A percentile compares a stretch with the other conserved stretches of the same genome.
phyloP scores from a whole-genome alignment of 495 filamentous ascomycete species.

The Penicillium tannophilum region DNA sequence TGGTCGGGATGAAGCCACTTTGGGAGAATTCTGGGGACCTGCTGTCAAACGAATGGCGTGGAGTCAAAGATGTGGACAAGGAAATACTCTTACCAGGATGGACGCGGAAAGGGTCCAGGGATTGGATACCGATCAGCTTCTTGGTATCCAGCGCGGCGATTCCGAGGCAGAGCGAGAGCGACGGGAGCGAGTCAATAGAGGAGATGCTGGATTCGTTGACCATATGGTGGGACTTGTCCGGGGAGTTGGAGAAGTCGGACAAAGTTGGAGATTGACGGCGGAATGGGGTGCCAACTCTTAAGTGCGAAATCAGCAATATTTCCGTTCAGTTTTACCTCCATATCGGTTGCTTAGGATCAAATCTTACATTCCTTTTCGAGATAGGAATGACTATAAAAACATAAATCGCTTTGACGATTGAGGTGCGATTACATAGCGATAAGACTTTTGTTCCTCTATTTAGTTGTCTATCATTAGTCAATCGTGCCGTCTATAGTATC shows the following conservation, averaged over 20 bases:
- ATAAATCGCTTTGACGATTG: too few species aligned
- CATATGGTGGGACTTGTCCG: conserved; percentile 32
- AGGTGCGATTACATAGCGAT: too few species aligned
- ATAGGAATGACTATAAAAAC: too few species aligned
- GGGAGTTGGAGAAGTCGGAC: conserved; percentile 29
- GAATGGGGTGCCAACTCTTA: conserved; percentile 35
- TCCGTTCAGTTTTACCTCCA: too few species aligned
- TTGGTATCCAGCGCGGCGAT: conserved; percentile 12
- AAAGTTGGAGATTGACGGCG: conserved; percentile 29
- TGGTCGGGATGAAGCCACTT: conserved; percentile 29
- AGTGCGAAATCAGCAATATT: neutral
- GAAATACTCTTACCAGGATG: conserved; percentile 21
- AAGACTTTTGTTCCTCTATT: too few species aligned
- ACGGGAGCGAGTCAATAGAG: conserved; percentile 27
- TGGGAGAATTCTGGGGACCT: conserved; percentile 41
- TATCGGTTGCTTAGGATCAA: too few species aligned
- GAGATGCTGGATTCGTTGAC: conserved; percentile 34
- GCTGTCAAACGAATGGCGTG: conserved; percentile 42
- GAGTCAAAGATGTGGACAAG: conserved; percentile 21
- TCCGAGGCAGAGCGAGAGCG: conserved; percentile 31
- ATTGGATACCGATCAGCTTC: conserved; percentile 21
- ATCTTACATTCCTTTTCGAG: too few species aligned
- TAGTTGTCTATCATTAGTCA: too few species aligned
- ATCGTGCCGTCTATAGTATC: too few species aligned
- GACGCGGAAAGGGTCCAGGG: conserved; percentile 30